Percentiles rank a stretch among this genome's conserved stretches.
phyloP scores from a whole-genome alignment of 352 stramenopile genomes.

The Pilasporangium apinafurcum region DNA sequence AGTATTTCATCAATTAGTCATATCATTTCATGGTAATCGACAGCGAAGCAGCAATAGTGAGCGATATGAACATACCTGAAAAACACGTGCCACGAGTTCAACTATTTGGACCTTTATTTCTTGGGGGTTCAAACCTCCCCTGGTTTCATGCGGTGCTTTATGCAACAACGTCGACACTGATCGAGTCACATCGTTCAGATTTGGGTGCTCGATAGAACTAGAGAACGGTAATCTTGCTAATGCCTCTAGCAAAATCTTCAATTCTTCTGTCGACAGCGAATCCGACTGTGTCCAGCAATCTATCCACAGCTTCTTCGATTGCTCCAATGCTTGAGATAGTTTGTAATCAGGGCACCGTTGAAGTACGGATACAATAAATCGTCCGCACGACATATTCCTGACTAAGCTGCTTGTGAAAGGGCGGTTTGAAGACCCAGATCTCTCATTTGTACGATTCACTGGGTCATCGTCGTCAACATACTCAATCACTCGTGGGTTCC shows the following conservation, averaged over 20 bases:
- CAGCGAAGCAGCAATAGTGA: not conserved
- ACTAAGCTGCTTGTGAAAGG: too few species aligned
- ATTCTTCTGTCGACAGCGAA: slow-evolving; percentile 22
- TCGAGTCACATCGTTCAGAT: slow-evolving; percentile 17
- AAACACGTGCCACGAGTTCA: slow-evolving; percentile 8
- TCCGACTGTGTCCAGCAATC: slow-evolving; percentile 34
- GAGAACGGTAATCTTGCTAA: slow-evolving; percentile 45
- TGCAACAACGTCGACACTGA: slow-evolving; percentile 43
- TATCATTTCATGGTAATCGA: not conserved
- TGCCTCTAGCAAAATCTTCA: slow-evolving; percentile 34
- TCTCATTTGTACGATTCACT: too few species aligned
- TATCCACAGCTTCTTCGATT: slow-evolving; percentile 28
- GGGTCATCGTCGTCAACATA: not conserved
- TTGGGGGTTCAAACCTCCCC: not conserved
- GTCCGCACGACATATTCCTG: slow-evolving; percentile 25
- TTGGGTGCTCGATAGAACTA: slow-evolving; percentile 19
- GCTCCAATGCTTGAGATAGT: slow-evolving; percentile 23
- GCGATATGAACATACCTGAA: slow-evolving; percentile 3
- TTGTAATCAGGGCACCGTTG: slow-evolving; percentile 30
- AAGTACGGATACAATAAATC: slow-evolving; percentile 39
- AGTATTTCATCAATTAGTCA: not conserved
- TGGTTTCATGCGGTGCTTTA: slow-evolving; percentile 1
- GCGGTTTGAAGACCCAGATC: too few species aligned
- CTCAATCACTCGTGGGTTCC: not conserved
- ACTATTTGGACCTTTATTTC: slow-evolving; percentile 4